Evolutionary conservation across 768 basidiomycete species (phyloP), one percentile per base, ranked within the genome.

Genomic region (Pisolithus marmoratus): DNA sequence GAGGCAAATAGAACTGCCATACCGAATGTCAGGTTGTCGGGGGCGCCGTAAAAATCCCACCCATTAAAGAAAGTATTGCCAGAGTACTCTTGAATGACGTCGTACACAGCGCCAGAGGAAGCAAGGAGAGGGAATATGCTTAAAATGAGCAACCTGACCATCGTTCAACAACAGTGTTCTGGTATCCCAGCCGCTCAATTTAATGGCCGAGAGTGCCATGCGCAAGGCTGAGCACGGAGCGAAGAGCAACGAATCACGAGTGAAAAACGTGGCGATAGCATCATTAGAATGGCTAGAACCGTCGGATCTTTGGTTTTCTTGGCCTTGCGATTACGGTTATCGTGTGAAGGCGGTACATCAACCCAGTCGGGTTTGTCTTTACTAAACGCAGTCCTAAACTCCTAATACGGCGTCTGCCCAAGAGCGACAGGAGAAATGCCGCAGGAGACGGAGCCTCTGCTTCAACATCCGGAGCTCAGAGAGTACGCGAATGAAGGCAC

Each of bases 1-100:
- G 11, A 36, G 5, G 37, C 1, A 55, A 62, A 19, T 27, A 65
- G 65, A 74, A 72, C 59, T 64, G 69, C 49, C 64, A 24, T 15
- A 70, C 69, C 63, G 44, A 36, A 55, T 1, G 76, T 81, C 36
- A 74, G 63, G 48, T 80, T 78, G 56, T 80, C 79, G 19, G 66
- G 68, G 44, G 57, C 66, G 12, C 75, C 76, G 58, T 78, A 81
- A 62, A 78, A 83, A 49, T 72, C 63, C 80, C 81, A 84, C 3
- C 69, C 62, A 50, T 80, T 65, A 54, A 83, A 84, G 63, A 85
- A 85, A 1, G 65, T 70, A 1, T 53, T 37, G 0, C 82, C 82
- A 14, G 72, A 60, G 58, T 81, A 76, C 36, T 74, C 73, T 9
- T 63, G 72, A 7, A 76, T 42, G 9, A 79, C 63, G 29, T 64